Conservation (phyloP, 2,329 filamentous ascomycete species). For the Aureobasidium pullulans region DNA sequence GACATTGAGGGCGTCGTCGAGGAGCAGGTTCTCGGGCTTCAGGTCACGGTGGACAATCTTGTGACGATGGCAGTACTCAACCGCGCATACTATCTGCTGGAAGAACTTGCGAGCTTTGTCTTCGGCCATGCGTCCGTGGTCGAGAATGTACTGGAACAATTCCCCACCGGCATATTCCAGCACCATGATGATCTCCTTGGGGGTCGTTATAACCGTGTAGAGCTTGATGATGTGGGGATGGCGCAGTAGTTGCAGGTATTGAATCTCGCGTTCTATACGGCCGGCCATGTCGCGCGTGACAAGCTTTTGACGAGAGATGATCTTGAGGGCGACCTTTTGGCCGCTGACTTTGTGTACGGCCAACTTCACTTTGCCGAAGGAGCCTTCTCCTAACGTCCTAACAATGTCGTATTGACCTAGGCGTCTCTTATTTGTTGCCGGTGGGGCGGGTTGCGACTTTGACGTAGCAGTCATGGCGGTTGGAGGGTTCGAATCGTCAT, state of each 20-base stretch:
- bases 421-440: conserved; percentile 47
- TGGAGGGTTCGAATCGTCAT: conserved; percentile 17
- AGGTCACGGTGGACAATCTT: conserved; percentile 98
- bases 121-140: conserved; percentile 85
- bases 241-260: conserved; percentile 89
- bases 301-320: conserved; percentile 91
- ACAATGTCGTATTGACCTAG: conserved; percentile 89
- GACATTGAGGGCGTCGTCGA: conserved; percentile 93
- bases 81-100: conserved; percentile 96
- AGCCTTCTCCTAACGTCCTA: conserved; percentile 87
- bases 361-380: conserved; percentile 97
- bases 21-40: conserved; percentile 91
- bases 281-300: conserved; percentile 97
- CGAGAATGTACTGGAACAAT: conserved; percentile 96
- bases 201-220: conserved; percentile 93
- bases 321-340: conserved; percentile 95
- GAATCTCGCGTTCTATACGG: conserved; percentile 93
- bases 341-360: conserved; percentile 86
- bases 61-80: conserved; percentile 97
- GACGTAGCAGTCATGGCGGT: not conserved
- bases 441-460: conserved; percentile 8
- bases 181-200: conserved; percentile 96
- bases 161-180: conserved; percentile 95
- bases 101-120: conserved; percentile 94
- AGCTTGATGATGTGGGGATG: conserved; percentile 99